Evolutionary conservation across 805 yeast genomes (phyloP), one percentile per base, ranked within the genome.

Genomic region (Metschnikowia rubicola): DNA sequence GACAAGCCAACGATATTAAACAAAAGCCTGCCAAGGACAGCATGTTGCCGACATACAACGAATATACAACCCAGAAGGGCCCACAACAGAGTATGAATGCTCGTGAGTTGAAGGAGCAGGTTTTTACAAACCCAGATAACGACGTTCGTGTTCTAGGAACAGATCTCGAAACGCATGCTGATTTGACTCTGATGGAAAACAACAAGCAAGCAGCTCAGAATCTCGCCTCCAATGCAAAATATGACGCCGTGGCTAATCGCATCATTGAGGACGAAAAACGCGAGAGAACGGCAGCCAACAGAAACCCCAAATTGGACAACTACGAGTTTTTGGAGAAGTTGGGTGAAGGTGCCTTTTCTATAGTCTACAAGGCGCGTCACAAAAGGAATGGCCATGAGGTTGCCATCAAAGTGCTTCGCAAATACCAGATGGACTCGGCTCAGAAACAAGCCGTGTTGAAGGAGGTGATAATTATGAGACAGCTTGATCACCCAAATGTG

Each of bases 271-370:
- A 55, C 10, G 58, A 55, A 30, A 42, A 46, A 30, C 39, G 26
- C 11, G 36, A 42, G 35, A 32, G 47, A 9, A 41, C 31, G 13
- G 31, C 35, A 12, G 42, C 37, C 2, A 38, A 40, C 17, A 47
- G 47, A 37, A 43, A 38, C 42, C 58, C 59, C 6, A 46, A 44
- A 21, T 50, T 52, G 45, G 52, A 52, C 8, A 52, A 64, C 37
- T 72, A 64, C 53, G 57, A 59, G 33, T 56, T 73, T 13, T 40
- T 67, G 32, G 58, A 64, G 10, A 54, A 65, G 17, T 54, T 86
- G 13, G 92, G 94, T 0, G 91, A 86, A 60, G 98, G 98, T 8
- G 97, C 97, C 0, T 91, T 92, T 62, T 88, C 96, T 3, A 76
- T 79, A 10, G 98, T 92, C 4, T 88, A 82, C 69, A 82, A 78